These are phyloP conservation scores for Antitrichia curtipendula DNA, from an alignment of 225 moss, liverwort and hornwort genomes.

Conservation along the genomic window DNA sequence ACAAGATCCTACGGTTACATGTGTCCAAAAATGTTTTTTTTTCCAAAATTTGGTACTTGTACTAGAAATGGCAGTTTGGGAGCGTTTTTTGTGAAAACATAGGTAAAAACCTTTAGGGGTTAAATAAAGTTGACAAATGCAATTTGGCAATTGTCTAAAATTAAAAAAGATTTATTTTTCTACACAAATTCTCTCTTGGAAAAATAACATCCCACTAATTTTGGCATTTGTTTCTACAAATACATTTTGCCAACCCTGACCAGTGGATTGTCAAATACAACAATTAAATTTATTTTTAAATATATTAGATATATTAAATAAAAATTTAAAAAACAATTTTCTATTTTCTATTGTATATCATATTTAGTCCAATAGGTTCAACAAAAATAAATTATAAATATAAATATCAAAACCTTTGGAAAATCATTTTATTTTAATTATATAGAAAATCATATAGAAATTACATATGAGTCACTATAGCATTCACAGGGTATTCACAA, in stretches of 20 bases:
- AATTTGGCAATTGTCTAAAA: background rate
- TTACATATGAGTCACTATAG: no score
- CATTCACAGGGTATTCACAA: no score
- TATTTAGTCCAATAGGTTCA: fast-evolving
- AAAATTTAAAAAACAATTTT: background rate
- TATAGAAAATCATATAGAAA: no score
- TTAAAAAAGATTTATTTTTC: background rate
- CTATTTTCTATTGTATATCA: fast-evolving
- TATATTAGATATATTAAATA: background rate
- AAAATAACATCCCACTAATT: background rate
- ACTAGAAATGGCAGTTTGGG: no score
- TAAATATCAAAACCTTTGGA: background rate
- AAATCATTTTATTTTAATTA: background rate
- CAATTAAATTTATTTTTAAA: background rate
- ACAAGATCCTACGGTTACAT: no score
- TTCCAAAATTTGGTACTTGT: no score
- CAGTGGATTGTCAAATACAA: fast-evolving
- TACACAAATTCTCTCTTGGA: background rate
- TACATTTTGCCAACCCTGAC: background rate
- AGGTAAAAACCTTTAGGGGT: no score
- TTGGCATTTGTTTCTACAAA: background rate
- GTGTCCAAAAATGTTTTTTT: no score
- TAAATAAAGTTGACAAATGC: background rate
- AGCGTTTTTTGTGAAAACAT: no score
- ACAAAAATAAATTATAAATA: background rate